Evolutionary conservation across 441 rosid species (phyloP).

Genomic region (Erodium moschatum): DNA sequence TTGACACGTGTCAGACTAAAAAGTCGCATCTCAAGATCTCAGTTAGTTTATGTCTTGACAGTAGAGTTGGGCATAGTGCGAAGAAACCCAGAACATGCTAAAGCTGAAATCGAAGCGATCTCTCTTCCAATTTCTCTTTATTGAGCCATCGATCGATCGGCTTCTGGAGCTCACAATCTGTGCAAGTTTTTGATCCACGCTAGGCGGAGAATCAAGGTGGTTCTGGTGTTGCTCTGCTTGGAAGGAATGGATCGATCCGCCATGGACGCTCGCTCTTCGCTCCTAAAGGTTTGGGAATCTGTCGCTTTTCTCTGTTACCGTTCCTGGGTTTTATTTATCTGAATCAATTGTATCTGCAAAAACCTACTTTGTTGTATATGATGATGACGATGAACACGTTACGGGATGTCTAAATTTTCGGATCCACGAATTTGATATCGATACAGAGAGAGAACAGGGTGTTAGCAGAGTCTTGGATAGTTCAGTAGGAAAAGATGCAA

Average conservation of each 20-base stretch:
- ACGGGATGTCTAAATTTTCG: not conserved
- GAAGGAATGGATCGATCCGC: conserved; percentile 1
- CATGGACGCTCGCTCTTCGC: not conserved
- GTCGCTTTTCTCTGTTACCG: not conserved
- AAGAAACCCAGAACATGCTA: no score
- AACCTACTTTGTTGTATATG: not conserved
- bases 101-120: no score
- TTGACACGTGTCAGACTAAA: no score
- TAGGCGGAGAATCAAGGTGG: not conserved
- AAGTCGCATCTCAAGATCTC: no score
- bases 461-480: no score
- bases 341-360: not conserved
- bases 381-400: not conserved
- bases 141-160: no score
- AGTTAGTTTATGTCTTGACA: no score
- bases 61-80: no score
- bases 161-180: no score
- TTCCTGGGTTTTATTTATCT: conserved; percentile 1
- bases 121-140: no score
- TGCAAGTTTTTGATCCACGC: no score
- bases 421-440: not conserved
- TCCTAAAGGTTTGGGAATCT: not conserved
- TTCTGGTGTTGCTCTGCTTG: not conserved
- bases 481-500: conserved; percentile 30
- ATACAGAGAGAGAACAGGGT: not conserved